Evolutionary conservation across 805 yeast genomes (phyloP).

Genomic region (Metschnikowia similis): DNA sequence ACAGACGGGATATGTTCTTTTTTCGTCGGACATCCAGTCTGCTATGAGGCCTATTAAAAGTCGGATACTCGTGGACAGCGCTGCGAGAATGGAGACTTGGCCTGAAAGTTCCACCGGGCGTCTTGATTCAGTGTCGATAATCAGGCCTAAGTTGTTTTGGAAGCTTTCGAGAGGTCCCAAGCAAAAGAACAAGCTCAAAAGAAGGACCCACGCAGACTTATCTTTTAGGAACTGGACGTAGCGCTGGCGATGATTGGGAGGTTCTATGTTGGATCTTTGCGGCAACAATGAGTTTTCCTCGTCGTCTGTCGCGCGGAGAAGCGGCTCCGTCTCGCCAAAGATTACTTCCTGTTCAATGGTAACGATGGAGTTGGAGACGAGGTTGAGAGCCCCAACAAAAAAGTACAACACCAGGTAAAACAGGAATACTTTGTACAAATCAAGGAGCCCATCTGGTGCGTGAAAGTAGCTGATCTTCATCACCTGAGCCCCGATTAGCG

Average conservation of each 20-base stretch:
- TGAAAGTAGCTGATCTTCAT: constrained; percentile 41
- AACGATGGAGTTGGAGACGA: constrained; percentile 62
- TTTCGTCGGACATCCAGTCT: constrained; percentile 48
- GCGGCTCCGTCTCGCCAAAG: constrained; percentile 26
- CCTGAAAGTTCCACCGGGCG: constrained; percentile 25
- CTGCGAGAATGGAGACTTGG: constrained; percentile 59
- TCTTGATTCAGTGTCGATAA: constrained; percentile 42
- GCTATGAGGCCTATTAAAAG: constrained; percentile 63
- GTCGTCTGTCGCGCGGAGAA: constrained; percentile 7
- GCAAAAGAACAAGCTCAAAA: constrained; percentile 58
- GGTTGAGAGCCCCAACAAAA: constrained; percentile 53
- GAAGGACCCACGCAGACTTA: constrained; percentile 58
- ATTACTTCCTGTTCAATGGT: constrained; percentile 51
- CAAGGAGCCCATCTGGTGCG: constrained; percentile 29
- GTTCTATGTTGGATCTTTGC: constrained; percentile 32
- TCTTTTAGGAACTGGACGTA: constrained; percentile 44
- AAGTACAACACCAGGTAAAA: constrained; percentile 52
- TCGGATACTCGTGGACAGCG: constrained; percentile 67
- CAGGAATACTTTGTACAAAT: constrained; percentile 49
- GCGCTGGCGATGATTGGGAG: constrained; percentile 32
- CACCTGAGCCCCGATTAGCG: constrained; percentile 68
- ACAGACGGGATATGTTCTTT: constrained; percentile 25
- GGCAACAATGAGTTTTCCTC: constrained; percentile 24
- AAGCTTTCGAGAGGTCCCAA: constrained; percentile 85
- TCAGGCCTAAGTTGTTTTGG: constrained; percentile 76